phyloP scores from a whole-genome alignment of 768 basidiomycete species.

The Boletus insuetus region DNA sequence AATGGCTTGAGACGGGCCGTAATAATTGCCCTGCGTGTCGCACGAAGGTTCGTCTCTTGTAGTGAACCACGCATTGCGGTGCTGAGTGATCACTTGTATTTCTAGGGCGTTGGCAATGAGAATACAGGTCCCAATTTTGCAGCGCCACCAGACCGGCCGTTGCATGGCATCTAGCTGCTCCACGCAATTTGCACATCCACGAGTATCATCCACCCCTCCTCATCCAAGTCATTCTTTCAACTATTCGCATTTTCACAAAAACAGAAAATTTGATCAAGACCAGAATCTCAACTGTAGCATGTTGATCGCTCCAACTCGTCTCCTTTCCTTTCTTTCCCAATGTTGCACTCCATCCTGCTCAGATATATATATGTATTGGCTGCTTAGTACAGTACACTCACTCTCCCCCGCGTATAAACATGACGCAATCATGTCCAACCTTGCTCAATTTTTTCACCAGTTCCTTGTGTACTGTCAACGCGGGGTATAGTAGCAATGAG shows the following conservation, averaged over 20 bases:
- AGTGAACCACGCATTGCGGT: not conserved
- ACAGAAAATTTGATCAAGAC: slow-evolving; percentile 7
- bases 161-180: slow-evolving; percentile 8
- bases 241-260: slow-evolving; percentile 12
- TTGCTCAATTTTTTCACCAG: not conserved
- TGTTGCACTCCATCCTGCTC: slow-evolving; percentile 18
- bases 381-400: slow-evolving; percentile 15
- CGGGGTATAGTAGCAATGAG: slow-evolving; percentile 3
- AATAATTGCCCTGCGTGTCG: slow-evolving; percentile 95
- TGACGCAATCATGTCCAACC: slow-evolving; percentile 8
- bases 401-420: slow-evolving; percentile 8
- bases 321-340: slow-evolving; percentile 1
- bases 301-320: slow-evolving; percentile 17
- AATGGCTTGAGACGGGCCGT: slow-evolving; percentile 78
- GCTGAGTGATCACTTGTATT: not conserved
- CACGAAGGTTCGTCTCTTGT: slow-evolving; percentile 50
- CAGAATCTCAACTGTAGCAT: slow-evolving; percentile 26
- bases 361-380: slow-evolving; percentile 30
- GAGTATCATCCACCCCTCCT: not conserved
- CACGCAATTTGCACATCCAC: not conserved
- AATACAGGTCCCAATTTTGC: slow-evolving; percentile 11
- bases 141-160: not conserved
- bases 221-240: slow-evolving; percentile 18
- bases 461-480: slow-evolving; percentile 14
- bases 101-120: slow-evolving; percentile 27